Base-by-base conservation (phyloP, 345 rosid genomes). In the Boechera divaricarpa region DNA sequence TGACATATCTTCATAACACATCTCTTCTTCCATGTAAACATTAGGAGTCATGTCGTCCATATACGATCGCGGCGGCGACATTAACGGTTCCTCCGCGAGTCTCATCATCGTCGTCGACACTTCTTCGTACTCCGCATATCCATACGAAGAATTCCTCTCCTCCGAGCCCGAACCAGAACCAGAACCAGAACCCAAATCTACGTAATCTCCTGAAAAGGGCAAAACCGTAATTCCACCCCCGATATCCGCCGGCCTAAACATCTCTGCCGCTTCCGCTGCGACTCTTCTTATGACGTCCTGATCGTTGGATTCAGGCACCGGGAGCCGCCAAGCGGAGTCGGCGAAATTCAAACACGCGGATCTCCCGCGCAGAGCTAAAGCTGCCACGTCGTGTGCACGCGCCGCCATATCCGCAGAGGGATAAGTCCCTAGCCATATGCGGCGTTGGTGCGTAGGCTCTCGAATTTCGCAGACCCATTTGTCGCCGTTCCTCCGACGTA, bases 381-480 rank as follows among this genome's bases (percentile, higher is more conserved):
- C 97, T 0, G 97, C 97, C 0, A 91, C 93, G 72, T 91, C 97
- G 48, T 91, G 97, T 0, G 97, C 97, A 53, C 90, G 77, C 0
- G 93, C 97, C 0, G 97, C 97, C 97, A 89, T 89, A 52, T 91
- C 93, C 0, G 97, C 84, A 0, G 89, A 86, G 0, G 93, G 89
- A 54, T 89, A 91, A 2, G 97, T 91, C 0, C 97, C 97, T 0
- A 91, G 87, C 97, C 97, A 91, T 16, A 91, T 84, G 2, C 96
- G 87, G 0, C 89, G 70, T 54, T 86, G 83, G 53, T 83, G 81
- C 31, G 47, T 85, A 0, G 93, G 97, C 26, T 86, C 89, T 1
- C 97, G 81, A 35, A 91, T 35, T 45, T 91, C 97, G 26, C 93
- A 87, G 6, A 91, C 97, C 97, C 97, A 91, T 67, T 85, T 91